Evolutionary conservation across 345 rosid genomes (phyloP), one percentile per base, ranked within the genome.

Genomic region (Raphanus sativus): DNA sequence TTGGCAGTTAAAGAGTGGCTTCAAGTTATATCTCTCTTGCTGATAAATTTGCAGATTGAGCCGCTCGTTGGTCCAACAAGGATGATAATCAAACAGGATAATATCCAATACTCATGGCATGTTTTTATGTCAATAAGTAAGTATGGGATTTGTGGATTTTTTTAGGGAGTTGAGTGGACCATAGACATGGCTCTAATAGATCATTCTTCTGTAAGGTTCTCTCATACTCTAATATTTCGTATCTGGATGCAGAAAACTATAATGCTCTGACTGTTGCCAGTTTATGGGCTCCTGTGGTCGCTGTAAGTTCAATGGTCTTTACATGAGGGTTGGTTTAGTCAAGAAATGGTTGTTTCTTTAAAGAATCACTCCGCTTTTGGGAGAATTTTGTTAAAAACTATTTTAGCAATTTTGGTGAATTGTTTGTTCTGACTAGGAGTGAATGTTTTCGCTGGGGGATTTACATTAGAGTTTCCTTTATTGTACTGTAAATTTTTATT

Each of bases 221-320:
- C 71, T 69, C 71, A 75, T 63, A n/a, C 70, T 32, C 36, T 63
- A 24, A 56, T 50, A 8, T 70, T 78, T 64, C 69, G 38, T 80
- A 11, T 84, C 63, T 84, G 28, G 48, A 74, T 85, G 92, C 98
- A 94, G 98, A 92, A 85, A 95, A 95, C 82, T 93, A 90, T 79
- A 89, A 95, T 78, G 94, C 94, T 77, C 71, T 95, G 83, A 77
- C 99, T 33, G 79, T 95, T 80, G 96, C 86, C 70, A 81, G 83
- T 85, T 84, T 95, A 72, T 95, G 99, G 99, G 89, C 91, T 75
- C 99, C 99, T 63, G 94, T 95, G 66, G 62, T 90, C 34, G 88
- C 92, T 80, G 98, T 94, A 88, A 92, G 98, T 88, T 85, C 26
- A 60, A 74, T 28, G 30, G 3, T 28, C 73, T 34, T 21, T 21